Percentiles rank a stretch among this genome's conserved stretches.
These are phyloP conservation scores for Paramecium pentaurelia DNA, from an alignment of 73 alveolate genomes.

Conservation along the genomic window DNA sequence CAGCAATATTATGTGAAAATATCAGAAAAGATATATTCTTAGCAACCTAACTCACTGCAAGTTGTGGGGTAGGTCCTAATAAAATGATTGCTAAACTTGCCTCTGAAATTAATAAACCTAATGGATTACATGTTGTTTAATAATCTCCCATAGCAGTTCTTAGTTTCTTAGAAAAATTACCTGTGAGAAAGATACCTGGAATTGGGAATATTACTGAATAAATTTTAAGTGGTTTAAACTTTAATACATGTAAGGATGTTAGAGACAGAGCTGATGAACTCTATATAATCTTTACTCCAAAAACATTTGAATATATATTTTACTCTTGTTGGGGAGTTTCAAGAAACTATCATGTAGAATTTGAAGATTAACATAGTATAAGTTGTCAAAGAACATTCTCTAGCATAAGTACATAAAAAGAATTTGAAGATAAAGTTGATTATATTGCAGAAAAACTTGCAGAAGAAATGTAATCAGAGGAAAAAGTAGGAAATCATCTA, in stretches of 20 bases:
- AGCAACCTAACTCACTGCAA: constrained; percentile 90
- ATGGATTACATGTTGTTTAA: constrained; percentile 86
- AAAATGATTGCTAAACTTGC: constrained; percentile 97
- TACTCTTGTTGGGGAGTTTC: constrained; percentile 76
- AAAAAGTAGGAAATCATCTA: constrained; percentile 46
- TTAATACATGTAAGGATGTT: constrained; percentile 69
- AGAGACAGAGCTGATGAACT: constrained; percentile 70
- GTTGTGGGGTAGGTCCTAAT: constrained; percentile 98
- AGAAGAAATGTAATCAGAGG: constrained; percentile 42
- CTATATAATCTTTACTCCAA: constrained; percentile 56
- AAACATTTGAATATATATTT: constrained; percentile 58
- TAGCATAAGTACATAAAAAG: constrained; percentile 43
- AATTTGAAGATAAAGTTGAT: constrained; percentile 24
- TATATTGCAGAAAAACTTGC: constrained; percentile 43
- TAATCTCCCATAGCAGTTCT: constrained; percentile 72
- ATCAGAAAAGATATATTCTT: constrained; percentile 76
- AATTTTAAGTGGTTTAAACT: constrained; percentile 67
- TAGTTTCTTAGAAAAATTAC: constrained; percentile 72
- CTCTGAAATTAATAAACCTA: constrained; percentile 97
- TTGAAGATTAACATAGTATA: constrained; percentile 68
- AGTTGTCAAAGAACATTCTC: constrained; percentile 61
- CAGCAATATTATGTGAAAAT: constrained; percentile 74
- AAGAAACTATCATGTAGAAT: constrained; percentile 68
- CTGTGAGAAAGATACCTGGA: constrained; percentile 93
- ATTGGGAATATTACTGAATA: constrained; percentile 86